A percentile compares a stretch with the other conserved stretches of the same genome.
Conservation (phyloP, 2,329 filamentous ascomycete species). For the Aspergillus floridensis region DNA sequence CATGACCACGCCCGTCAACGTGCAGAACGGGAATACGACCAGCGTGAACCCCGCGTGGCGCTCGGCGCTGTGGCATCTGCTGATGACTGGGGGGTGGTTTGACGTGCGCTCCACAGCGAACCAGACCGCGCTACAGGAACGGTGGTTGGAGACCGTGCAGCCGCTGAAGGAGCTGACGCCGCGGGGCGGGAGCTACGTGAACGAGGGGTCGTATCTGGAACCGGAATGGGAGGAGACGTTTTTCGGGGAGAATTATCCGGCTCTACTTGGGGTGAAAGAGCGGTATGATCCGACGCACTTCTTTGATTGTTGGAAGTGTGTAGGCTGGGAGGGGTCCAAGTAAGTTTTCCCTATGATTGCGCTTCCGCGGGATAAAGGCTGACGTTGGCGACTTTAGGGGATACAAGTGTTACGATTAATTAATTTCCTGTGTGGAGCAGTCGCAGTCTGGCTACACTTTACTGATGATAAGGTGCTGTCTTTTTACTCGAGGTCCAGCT, state of each 20-base stretch:
- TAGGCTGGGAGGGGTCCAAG: neutral
- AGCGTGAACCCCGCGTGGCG: neutral
- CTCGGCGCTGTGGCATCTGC: neutral
- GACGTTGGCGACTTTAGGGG: no score
- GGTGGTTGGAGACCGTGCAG: neutral
- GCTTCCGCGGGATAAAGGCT: no score
- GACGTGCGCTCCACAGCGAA: neutral
- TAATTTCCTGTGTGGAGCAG: no score
- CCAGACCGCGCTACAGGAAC: neutral
- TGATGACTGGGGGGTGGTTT: neutral
- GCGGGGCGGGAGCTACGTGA: neutral
- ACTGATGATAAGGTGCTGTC: no score
- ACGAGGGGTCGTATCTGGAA: neutral
- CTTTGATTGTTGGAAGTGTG: neutral
- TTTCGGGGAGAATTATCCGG: neutral
- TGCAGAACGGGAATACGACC: neutral
- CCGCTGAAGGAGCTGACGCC: neutral
- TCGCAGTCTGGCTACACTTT: no score
- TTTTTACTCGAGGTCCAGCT: no score
- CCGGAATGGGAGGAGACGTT: neutral
- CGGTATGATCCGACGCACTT: neutral
- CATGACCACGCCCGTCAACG: constrained; percentile 1
- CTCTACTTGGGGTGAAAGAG: neutral
- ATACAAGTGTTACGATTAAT: no score
- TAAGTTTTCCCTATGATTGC: no score